Conservation (phyloP, 208 protist genomes). For the Trypanosoma lewisi region DNA sequence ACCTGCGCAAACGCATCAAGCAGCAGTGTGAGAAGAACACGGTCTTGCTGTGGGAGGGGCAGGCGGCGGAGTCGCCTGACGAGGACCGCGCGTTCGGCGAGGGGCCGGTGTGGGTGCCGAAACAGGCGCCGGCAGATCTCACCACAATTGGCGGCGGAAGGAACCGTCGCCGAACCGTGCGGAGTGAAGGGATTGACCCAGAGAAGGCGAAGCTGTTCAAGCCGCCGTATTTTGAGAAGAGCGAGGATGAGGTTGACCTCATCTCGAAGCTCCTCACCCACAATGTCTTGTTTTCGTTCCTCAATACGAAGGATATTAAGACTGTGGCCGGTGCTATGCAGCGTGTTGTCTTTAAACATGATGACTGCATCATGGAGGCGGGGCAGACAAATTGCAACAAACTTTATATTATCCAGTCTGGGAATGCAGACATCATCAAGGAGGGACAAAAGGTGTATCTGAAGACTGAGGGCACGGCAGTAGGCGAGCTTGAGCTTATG, state of each 20-base stretch:
- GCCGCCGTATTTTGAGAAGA: slow-evolving; percentile 74
- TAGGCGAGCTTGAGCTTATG: slow-evolving; percentile 89
- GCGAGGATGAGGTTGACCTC: slow-evolving; percentile 65
- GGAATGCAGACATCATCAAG: slow-evolving; percentile 83
- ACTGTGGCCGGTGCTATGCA: slow-evolving; percentile 82
- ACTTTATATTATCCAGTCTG: slow-evolving; percentile 87
- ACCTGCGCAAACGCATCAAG: slow-evolving; percentile 73
- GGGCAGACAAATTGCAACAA: slow-evolving; percentile 73
- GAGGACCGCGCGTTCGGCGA: slow-evolving; percentile 68
- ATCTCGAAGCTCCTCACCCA: slow-evolving; percentile 75
- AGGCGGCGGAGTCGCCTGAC: slow-evolving; percentile 25
- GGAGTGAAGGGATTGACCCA: slow-evolving; percentile 72
- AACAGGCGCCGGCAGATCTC: slow-evolving; percentile 55
- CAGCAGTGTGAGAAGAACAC: slow-evolving; percentile 88
- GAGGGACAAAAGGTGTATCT: slow-evolving; percentile 88
- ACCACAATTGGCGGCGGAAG: slow-evolving; percentile 69
- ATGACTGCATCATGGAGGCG: slow-evolving; percentile 76
- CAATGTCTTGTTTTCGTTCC: slow-evolving; percentile 88
- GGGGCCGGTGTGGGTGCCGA: slow-evolving; percentile 62
- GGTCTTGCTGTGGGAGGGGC: slow-evolving; percentile 59
- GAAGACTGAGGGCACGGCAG: slow-evolving; percentile 82
- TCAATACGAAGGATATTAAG: slow-evolving; percentile 63
- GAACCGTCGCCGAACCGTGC: slow-evolving; percentile 77
- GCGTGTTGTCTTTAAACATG: slow-evolving; percentile 62
- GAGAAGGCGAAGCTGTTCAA: slow-evolving; percentile 83